These are phyloP conservation scores for Penicillium rolfsii DNA, from an alignment of 2,329 filamentous ascomycete genomes.

Conservation along the genomic window DNA sequence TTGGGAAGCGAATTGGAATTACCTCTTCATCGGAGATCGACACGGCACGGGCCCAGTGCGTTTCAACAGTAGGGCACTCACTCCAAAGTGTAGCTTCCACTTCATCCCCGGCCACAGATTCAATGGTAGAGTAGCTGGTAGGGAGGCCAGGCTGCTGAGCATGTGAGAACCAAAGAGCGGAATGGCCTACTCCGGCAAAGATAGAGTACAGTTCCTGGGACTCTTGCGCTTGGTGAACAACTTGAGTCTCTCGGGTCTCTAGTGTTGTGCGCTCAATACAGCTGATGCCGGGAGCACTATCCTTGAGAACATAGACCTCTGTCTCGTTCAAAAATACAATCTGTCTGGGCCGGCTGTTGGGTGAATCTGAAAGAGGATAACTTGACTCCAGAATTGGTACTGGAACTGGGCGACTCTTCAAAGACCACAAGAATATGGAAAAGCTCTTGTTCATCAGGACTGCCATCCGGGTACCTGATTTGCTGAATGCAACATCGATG, in stretches of 20 bases:
- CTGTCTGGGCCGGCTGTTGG: slow-evolving; percentile 45
- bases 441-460: slow-evolving; percentile 70
- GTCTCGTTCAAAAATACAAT: slow-evolving; percentile 51
- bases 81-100: slow-evolving; percentile 31
- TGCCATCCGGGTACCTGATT: slow-evolving; percentile 66
- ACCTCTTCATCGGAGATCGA: slow-evolving; percentile 47
- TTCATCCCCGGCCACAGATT: slow-evolving; percentile 21
- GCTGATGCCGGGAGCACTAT: slow-evolving; percentile 35
- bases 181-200: slow-evolving; percentile 40
- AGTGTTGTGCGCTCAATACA: slow-evolving; percentile 39
- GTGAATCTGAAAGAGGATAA: slow-evolving; percentile 38
- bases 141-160: slow-evolving; percentile 29
- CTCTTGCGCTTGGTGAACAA: slow-evolving; percentile 37
- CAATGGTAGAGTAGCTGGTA: slow-evolving; percentile 39
- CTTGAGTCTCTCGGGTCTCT: slow-evolving; percentile 37
- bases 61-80: slow-evolving; percentile 41
- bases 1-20: slow-evolving; percentile 12
- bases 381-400: slow-evolving; percentile 45
- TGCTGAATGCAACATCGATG: slow-evolving; percentile 75
- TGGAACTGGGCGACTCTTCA: slow-evolving; percentile 49
- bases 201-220: slow-evolving; percentile 43
- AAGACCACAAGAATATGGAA: slow-evolving; percentile 70
- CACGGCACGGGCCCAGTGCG: slow-evolving; percentile 44
- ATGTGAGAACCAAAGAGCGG: slow-evolving; percentile 45
- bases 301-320: slow-evolving; percentile 49